A percentile compares a stretch with the other conserved stretches of the same genome.
phyloP scores from a whole-genome alignment of 257 asterid genomes.

The Osmanthus fragrans region DNA sequence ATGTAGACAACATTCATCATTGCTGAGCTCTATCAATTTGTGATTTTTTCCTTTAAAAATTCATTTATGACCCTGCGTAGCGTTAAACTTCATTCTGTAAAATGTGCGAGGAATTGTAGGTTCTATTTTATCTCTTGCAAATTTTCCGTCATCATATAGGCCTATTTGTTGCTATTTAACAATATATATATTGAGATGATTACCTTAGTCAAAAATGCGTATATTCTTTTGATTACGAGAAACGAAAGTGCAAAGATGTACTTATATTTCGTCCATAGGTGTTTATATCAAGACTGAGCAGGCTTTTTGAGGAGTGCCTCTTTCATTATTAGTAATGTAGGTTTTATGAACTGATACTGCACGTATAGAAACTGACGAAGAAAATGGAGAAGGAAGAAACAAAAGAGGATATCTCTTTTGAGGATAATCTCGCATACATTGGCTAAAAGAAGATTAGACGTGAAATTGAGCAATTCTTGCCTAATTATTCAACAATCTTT shows the following conservation, averaged over 20 bases:
- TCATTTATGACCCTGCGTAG: too few relatives aligned
- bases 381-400: not conserved
- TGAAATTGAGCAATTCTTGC: constrained; percentile 3
- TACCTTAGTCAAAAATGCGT: not conserved
- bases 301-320: not conserved
- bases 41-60: too few relatives aligned
- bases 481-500: constrained; percentile 20
- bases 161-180: too few relatives aligned
- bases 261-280: not conserved
- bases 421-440: not conserved
- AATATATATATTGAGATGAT: not conserved
- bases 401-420: not conserved
- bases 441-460: not conserved
- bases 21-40: too few relatives aligned
- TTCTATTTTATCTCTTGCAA: too few relatives aligned
- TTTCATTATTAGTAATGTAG: not conserved
- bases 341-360: not conserved
- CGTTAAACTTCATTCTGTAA: too few relatives aligned
- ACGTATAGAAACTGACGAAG: not conserved
- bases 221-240: not conserved
- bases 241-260: not conserved
- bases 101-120: too few relatives aligned
- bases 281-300: not conserved
- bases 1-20: too few relatives aligned
- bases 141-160: too few relatives aligned